Evolutionary conservation across 1,139 yeast species (phyloP).

Genomic region (Scheffersomyces cryptocercus): DNA sequence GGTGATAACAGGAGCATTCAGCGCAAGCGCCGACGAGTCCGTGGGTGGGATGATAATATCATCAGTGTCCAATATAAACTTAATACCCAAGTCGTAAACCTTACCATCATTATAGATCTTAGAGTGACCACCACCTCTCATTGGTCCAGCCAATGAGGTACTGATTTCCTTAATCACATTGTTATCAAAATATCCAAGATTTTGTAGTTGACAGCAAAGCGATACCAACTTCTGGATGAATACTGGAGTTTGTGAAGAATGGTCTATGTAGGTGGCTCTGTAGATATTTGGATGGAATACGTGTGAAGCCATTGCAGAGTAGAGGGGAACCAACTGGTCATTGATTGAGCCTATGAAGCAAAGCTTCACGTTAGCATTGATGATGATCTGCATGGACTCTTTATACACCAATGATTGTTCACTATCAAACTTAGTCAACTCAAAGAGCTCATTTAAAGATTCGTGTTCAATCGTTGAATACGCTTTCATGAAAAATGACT

Average conservation of each 20-base stretch:
- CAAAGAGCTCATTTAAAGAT: constrained; percentile 81
- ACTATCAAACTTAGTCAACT: constrained; percentile 76
- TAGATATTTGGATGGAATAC: constrained; percentile 86
- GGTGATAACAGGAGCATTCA: neutral
- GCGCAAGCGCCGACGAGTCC: neutral
- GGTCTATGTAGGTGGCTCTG: constrained; percentile 87
- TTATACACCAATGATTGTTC: constrained; percentile 70
- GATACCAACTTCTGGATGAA: constrained; percentile 50
- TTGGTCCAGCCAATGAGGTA: constrained; percentile 79
- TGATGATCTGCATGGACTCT: constrained; percentile 63
- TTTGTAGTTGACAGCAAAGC: constrained; percentile 52
- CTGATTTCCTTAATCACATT: constrained; percentile 82
- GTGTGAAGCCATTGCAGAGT: constrained; percentile 83
- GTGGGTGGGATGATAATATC: constrained; percentile 48
- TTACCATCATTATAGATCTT: constrained; percentile 80
- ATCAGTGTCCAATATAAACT: constrained; percentile 74
- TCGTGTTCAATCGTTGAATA: constrained; percentile 89
- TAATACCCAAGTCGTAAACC: constrained; percentile 80
- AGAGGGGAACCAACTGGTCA: constrained; percentile 90
- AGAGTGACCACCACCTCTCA: constrained; percentile 95
- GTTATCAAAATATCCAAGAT: constrained; percentile 71
- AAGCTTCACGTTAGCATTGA: constrained; percentile 72
- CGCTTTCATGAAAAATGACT: constrained; percentile 79
- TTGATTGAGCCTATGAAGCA: constrained; percentile 85
- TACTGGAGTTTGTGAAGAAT: constrained; percentile 47